These are phyloP conservation scores for Aquilaria agallochum DNA, from an alignment of 441 rosid genomes.

Conservation along the genomic window DNA sequence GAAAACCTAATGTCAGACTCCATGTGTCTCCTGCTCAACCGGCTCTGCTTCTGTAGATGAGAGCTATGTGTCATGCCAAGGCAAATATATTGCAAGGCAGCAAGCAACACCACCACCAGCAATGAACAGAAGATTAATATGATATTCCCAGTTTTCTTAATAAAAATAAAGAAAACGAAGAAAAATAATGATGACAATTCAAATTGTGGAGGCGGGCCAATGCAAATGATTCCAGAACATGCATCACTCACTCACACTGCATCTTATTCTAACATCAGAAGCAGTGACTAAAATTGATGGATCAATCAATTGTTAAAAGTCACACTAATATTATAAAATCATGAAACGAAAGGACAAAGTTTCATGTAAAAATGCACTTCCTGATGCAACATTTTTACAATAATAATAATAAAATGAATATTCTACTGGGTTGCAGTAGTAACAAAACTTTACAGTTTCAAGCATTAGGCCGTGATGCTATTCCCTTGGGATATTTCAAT, in stretches of 20 bases:
- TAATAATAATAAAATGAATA: background rate
- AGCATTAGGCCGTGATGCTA: conserved; percentile 16
- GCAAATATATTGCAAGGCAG: no score
- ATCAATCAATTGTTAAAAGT: no score
- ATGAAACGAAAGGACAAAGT: no score
- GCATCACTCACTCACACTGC: no score
- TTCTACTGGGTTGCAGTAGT: conserved; percentile 24
- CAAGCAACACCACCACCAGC: conserved; percentile 15
- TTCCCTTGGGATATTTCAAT: conserved; percentile 18
- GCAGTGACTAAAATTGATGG: no score
- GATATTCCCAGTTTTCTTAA: background rate
- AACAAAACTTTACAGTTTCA: conserved; percentile 20
- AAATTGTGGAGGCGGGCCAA: conserved; percentile 37
- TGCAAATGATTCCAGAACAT: no score
- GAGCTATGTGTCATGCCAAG: conserved; percentile 35
- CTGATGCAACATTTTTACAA: no score
- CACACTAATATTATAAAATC: no score
- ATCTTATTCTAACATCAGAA: no score
- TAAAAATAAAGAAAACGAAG: background rate
- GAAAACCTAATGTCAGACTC: conserved; percentile 39
- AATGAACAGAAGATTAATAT: conserved; percentile 20
- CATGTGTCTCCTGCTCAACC: conserved; percentile 54
- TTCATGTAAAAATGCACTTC: no score
- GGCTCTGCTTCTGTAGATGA: conserved; percentile 46
- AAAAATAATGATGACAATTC: conserved; percentile 14